Evolutionary conservation across 176 grass and related monocot genomes (phyloP).

Genomic region (Saccharum spontaneum): DNA sequence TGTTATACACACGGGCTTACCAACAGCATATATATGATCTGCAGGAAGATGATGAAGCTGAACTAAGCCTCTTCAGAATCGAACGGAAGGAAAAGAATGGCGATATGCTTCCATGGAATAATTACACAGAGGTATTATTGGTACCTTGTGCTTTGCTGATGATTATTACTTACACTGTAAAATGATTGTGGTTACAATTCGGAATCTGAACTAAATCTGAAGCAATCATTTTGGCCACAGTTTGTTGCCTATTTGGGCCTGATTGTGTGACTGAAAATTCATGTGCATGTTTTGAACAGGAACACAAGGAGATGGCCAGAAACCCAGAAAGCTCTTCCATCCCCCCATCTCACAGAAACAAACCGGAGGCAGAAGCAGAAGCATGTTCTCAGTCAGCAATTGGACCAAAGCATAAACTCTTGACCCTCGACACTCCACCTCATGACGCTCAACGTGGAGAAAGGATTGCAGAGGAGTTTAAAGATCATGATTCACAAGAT

Average conservation of each 20-base stretch:
- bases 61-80: conserved; percentile 39
- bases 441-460: conserved; percentile 29
- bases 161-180: conserved; percentile 27
- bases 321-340: neutral
- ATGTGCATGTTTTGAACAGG: conserved; percentile 31
- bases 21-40: conserved; percentile 36
- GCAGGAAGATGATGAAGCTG: conserved; percentile 53
- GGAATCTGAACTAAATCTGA: conserved; percentile 28
- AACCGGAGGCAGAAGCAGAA: conserved; percentile 26
- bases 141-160: conserved; percentile 1
- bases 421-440: conserved; percentile 28
- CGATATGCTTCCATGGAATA: conserved; percentile 29
- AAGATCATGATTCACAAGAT: conserved; percentile 7
- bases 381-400: conserved; percentile 22
- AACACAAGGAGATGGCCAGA: conserved; percentile 37
- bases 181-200: conserved; percentile 20
- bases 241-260: neutral
- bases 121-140: conserved; percentile 49
- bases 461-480: conserved; percentile 30
- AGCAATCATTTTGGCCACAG: conserved; percentile 23
- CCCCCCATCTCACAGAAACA: neutral
- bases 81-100: conserved; percentile 36
- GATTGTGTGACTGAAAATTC: conserved; percentile 12
- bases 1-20: neutral
- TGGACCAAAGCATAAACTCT: conserved; percentile 29